Evolutionary conservation across 805 yeast species (phyloP).

Genomic region (Lipomyces orientalis): DNA sequence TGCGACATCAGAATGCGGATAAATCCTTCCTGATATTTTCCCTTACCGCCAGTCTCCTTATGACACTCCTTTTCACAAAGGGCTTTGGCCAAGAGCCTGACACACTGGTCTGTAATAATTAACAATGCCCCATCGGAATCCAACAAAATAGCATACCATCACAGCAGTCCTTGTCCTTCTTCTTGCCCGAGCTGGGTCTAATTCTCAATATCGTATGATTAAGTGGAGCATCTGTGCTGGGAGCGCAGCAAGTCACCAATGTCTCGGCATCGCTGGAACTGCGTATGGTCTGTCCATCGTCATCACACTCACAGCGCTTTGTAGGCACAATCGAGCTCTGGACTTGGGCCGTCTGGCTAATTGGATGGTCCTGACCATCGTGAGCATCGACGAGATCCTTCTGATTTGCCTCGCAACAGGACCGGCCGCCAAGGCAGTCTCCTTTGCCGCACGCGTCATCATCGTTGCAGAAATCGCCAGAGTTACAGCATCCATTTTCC

Average conservation of each 20-base stretch:
- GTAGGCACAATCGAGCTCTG: neutral
- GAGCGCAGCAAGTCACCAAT: constrained; percentile 14
- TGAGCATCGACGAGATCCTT: neutral
- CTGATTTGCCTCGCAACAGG: neutral
- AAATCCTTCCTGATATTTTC: too few relatives aligned
- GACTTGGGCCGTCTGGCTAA: too few relatives aligned
- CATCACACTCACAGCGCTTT: neutral
- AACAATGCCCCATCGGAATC: neutral
- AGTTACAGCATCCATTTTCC: neutral
- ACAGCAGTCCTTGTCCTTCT: constrained; percentile 13
- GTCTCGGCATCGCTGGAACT: neutral
- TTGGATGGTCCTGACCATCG: too few relatives aligned
- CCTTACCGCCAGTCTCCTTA: constrained; percentile 11
- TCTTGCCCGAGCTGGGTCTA: constrained; percentile 11
- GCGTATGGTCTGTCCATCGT: neutral
- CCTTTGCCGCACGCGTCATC: neutral
- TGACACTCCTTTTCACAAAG: constrained; percentile 27
- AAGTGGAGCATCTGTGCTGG: neutral
- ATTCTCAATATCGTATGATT: constrained; percentile 18
- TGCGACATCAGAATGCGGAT: neutral
- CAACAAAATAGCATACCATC: constrained; percentile 12
- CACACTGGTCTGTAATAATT: constrained; percentile 11
- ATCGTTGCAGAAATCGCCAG: constrained; percentile 1
- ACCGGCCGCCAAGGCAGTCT: neutral
- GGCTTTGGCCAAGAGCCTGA: constrained; percentile 16